Conservation (phyloP, 2,329 filamentous ascomycete genomes). For the Alternaria sp. region DNA sequence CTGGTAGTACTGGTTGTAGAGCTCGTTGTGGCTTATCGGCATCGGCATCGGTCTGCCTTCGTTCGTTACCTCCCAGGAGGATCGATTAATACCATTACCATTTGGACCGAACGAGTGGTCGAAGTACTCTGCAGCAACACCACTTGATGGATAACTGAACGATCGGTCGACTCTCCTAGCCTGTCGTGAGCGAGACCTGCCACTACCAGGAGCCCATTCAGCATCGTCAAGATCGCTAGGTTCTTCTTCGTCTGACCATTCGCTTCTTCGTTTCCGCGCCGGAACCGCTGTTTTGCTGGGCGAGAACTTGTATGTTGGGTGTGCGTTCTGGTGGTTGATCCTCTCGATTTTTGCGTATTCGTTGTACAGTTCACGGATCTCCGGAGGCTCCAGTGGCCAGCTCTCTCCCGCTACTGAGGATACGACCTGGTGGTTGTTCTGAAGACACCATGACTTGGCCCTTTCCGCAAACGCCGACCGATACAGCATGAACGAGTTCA, state of each 20-base stretch:
- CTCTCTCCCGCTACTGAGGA: constrained; percentile 86
- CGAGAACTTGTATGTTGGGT: constrained; percentile 93
- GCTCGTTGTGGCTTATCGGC: constrained; percentile 55
- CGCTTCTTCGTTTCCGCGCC: constrained; percentile 60
- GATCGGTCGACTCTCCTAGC: constrained; percentile 36
- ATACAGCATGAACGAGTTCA: constrained; percentile 99
- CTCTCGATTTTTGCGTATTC: constrained; percentile 81
- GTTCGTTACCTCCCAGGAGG: constrained; percentile 63
- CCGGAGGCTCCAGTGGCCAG: constrained; percentile 82
- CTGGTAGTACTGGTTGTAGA: constrained; percentile 63
- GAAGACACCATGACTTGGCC: constrained; percentile 79
- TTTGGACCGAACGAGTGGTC: constrained; percentile 41
- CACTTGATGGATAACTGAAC: constrained; percentile 38
- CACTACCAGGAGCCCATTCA: constrained; percentile 48
- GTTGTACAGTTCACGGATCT: constrained; percentile 78
- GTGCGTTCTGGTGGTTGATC: constrained; percentile 82
- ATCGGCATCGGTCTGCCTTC: constrained; percentile 60
- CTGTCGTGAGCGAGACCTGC: constrained; percentile 32
- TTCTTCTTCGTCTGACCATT: constrained; percentile 50
- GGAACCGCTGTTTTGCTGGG: constrained; percentile 72
- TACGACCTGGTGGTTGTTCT: constrained; percentile 94
- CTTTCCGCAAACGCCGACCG: constrained; percentile 90
- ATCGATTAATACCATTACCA: constrained; percentile 51
- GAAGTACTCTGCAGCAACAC: constrained; percentile 36
- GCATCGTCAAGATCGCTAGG: constrained; percentile 54